A percentile compares a stretch with the other conserved stretches of the same genome.
Evolutionary conservation across 2,329 filamentous ascomycete species (phyloP).

Genomic region (Hypomyces rosellus): DNA sequence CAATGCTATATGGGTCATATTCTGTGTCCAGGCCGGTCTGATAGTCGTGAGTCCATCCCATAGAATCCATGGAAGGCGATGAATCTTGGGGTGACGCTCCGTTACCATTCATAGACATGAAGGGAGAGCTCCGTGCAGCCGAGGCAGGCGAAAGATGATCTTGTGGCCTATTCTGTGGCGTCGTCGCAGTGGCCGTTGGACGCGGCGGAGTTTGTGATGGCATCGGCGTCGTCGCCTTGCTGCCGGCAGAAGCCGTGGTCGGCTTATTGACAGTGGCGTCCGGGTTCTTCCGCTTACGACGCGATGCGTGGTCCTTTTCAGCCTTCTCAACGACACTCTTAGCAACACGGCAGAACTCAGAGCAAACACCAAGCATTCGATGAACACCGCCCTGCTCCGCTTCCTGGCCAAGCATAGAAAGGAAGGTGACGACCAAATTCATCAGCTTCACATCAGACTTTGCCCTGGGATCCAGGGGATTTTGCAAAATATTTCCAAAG

Average conservation of each 20-base stretch:
- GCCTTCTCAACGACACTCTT: slow-evolving; percentile 85
- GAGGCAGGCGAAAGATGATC: slow-evolving; percentile 24
- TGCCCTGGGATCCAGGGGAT: slow-evolving; percentile 81
- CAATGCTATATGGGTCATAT: slow-evolving; percentile 30
- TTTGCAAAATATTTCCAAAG: slow-evolving; percentile 94
- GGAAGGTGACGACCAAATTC: slow-evolving; percentile 86
- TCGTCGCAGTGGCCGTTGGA: neutral
- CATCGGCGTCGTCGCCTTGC: slow-evolving; percentile 5
- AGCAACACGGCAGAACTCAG: slow-evolving; percentile 94
- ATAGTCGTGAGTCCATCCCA: slow-evolving; percentile 44
- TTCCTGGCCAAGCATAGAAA: slow-evolving; percentile 83
- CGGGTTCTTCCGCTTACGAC: slow-evolving; percentile 77
- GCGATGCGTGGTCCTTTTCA: slow-evolving; percentile 73
- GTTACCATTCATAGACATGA: slow-evolving; percentile 25
- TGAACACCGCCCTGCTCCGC: slow-evolving; percentile 86
- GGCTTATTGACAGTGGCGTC: slow-evolving; percentile 30
- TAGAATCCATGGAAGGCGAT: slow-evolving; percentile 39
- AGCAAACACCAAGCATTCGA: slow-evolving; percentile 87
- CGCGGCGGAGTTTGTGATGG: neutral
- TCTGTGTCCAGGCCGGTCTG: slow-evolving; percentile 35
- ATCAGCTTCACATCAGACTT: slow-evolving; percentile 86
- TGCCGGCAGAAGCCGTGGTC: slow-evolving; percentile 6
- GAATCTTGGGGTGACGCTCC: slow-evolving; percentile 15
- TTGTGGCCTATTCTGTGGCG: slow-evolving; percentile 7
- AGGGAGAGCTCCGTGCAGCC: slow-evolving; percentile 17